phyloP scores from a whole-genome alignment of 495 filamentous ascomycete species.

The Lentithecium fluviatile region DNA sequence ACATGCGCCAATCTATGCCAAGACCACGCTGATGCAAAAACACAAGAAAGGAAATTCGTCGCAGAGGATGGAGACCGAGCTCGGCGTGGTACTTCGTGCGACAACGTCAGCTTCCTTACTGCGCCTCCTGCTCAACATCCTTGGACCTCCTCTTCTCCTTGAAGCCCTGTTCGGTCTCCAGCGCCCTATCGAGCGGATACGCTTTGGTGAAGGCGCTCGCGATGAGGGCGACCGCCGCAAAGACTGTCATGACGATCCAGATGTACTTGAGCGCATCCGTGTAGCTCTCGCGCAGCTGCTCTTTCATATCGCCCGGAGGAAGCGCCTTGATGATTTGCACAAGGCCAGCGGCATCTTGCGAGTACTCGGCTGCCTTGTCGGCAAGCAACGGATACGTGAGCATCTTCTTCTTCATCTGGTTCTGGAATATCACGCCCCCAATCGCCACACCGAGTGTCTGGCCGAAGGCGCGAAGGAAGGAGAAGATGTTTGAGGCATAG shows the following conservation, averaged over 20 bases:
- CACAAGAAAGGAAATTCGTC: not conserved
- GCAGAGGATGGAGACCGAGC: not conserved
- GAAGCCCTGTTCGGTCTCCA: slow-evolving; percentile 43
- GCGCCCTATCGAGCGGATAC: slow-evolving; percentile 35
- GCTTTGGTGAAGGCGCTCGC: slow-evolving; percentile 53
- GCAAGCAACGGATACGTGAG: slow-evolving; percentile 38
- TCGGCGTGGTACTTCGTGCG: not conserved
- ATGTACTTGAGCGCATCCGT: slow-evolving; percentile 42
- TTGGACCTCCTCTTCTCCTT: slow-evolving; percentile 40
- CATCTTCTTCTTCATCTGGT: slow-evolving; percentile 52
- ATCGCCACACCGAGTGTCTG: slow-evolving; percentile 65
- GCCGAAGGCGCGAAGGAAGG: slow-evolving; percentile 60
- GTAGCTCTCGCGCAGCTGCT: slow-evolving; percentile 42
- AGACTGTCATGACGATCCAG: slow-evolving; percentile 50
- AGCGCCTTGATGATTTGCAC: slow-evolving; percentile 46
- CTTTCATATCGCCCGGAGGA: slow-evolving; percentile 36
- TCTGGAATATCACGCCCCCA: slow-evolving; percentile 60
- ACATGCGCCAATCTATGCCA: slow-evolving; percentile 1
- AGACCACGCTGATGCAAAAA: slow-evolving; percentile 17
- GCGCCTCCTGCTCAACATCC: slow-evolving; percentile 16
- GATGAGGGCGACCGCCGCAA: slow-evolving; percentile 51
- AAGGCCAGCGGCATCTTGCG: slow-evolving; percentile 50
- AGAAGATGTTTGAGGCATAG: slow-evolving; percentile 57
- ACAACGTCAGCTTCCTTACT: not conserved
- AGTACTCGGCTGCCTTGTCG: slow-evolving; percentile 41